Percentiles rank a stretch among this genome's conserved stretches.
phyloP scores from a whole-genome alignment of 805 yeast species.

The Danielozyma ontarioensis region DNA sequence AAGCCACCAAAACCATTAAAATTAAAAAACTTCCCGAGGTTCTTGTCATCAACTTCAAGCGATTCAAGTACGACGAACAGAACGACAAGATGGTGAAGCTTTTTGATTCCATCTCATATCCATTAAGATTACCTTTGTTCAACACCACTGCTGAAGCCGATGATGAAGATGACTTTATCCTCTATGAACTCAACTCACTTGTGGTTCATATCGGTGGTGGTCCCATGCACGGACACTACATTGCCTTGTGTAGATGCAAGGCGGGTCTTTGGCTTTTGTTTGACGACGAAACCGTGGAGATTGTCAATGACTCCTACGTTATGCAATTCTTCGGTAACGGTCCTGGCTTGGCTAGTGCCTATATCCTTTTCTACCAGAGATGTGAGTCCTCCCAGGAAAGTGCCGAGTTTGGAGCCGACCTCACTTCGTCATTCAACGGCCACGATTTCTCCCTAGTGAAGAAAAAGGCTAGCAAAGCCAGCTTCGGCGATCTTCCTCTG shows the following conservation, averaged over 20 bases:
- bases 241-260: slow-evolving; percentile 74
- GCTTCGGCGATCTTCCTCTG: no score
- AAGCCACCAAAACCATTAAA: slow-evolving; percentile 87
- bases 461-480: slow-evolving; percentile 3
- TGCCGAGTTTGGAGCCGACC: slow-evolving; percentile 36
- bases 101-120: slow-evolving; percentile 80
- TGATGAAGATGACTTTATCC: slow-evolving; percentile 39
- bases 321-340: slow-evolving; percentile 83
- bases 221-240: slow-evolving; percentile 96
- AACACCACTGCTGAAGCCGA: slow-evolving; percentile 46
- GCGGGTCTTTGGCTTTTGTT: slow-evolving; percentile 84
- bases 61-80: slow-evolving; percentile 88
- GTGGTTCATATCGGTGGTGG: slow-evolving; percentile 97
- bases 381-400: slow-evolving; percentile 30
- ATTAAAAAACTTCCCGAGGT: slow-evolving; percentile 72
- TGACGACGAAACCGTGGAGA: slow-evolving; percentile 93
- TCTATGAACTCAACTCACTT: slow-evolving; percentile 78
- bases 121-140: slow-evolving; percentile 63
- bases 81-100: slow-evolving; percentile 78
- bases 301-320: slow-evolving; percentile 79
- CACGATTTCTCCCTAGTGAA: slow-evolving; percentile 19
- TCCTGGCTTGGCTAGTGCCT: slow-evolving; percentile 86
- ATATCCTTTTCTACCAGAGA: slow-evolving; percentile 71
- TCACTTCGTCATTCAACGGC: slow-evolving; percentile 28
- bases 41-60: slow-evolving; percentile 77